phyloP scores from a whole-genome alignment of 192 early-diverging fungal genomes.

The Piromyces sp. region DNA sequence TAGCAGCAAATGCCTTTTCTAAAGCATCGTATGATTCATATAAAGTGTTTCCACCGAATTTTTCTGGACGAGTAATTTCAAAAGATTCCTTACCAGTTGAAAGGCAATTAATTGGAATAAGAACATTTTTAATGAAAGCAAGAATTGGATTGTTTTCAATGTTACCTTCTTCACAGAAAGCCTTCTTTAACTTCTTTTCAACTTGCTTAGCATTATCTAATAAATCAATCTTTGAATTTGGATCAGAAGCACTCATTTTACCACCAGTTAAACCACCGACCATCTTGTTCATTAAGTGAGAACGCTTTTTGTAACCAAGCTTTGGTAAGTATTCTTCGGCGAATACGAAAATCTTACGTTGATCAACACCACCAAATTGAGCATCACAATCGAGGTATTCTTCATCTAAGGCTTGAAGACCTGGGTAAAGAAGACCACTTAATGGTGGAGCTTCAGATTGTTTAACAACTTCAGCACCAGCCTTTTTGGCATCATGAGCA shows the following conservation, averaged over 20 bases:
- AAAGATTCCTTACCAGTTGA: slow-evolving; percentile 12
- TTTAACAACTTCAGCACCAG: slow-evolving; percentile 96
- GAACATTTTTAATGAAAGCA: slow-evolving; percentile 72
- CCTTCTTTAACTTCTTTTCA: slow-evolving; percentile 72
- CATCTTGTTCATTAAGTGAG: slow-evolving; percentile 97
- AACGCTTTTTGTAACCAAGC: slow-evolving; percentile 88
- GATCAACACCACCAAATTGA: slow-evolving; percentile 95
- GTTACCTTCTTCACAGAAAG: slow-evolving; percentile 95
- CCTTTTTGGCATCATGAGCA: slow-evolving; percentile 94
- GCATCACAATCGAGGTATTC: slow-evolving; percentile 86
- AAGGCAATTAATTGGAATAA: slow-evolving; percentile 73
- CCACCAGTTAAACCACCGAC: slow-evolving; percentile 78
- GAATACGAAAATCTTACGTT: slow-evolving; percentile 97
- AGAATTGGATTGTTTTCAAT: slow-evolving; percentile 80
- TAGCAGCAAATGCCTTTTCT: slow-evolving; percentile 69
- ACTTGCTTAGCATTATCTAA: slow-evolving; percentile 69
- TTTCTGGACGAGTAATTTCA: slow-evolving; percentile 57
- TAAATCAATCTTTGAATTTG: slow-evolving; percentile 93
- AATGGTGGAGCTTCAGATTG: slow-evolving; percentile 74
- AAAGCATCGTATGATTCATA: slow-evolving; percentile 54
- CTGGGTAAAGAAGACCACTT: slow-evolving; percentile 91
- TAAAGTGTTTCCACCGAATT: slow-evolving; percentile 74
- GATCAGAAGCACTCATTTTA: slow-evolving; percentile 94
- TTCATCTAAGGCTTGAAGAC: slow-evolving; percentile 94
- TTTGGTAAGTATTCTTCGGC: slow-evolving; percentile 88